Evolutionary conservation across 108 stramenopile genomes (phyloP).

Genomic region (Fistulifera pelliculosa): DNA sequence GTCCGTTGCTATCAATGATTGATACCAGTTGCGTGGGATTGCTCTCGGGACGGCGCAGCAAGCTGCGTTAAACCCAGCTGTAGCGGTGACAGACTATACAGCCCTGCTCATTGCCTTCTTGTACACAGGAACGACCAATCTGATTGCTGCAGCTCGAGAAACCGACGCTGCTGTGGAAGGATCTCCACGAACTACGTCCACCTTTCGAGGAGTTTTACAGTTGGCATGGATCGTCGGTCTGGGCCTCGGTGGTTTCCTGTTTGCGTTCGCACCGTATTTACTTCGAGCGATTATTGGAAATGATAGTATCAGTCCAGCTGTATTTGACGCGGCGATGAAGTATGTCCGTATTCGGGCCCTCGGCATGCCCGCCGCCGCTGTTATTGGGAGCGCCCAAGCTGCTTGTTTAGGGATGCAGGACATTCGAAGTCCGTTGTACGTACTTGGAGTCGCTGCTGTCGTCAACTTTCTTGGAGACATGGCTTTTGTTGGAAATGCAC

Average conservation of each 20-base stretch:
- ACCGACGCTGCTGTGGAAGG: slow-evolving; percentile 24
- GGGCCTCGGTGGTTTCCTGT: slow-evolving; percentile 39
- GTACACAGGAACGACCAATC: slow-evolving; percentile 78
- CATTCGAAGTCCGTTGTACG: slow-evolving; percentile 62
- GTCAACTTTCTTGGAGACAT: slow-evolving; percentile 74
- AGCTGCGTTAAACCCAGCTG: slow-evolving; percentile 77
- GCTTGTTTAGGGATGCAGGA: slow-evolving; percentile 78
- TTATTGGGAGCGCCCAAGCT: slow-evolving; percentile 71
- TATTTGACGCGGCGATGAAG: slow-evolving; percentile 57
- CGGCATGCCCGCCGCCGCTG: slow-evolving; percentile 75
- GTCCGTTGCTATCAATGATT: slow-evolving; percentile 70
- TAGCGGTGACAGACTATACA: slow-evolving; percentile 64
- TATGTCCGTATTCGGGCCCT: slow-evolving; percentile 79
- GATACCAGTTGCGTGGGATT: slow-evolving; percentile 74
- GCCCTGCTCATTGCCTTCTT: slow-evolving; percentile 73
- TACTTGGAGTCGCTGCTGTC: slow-evolving; percentile 64
- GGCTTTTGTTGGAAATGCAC: slow-evolving; percentile 41
- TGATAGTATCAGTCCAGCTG: slow-evolving; percentile 49
- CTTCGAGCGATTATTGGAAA: slow-evolving; percentile 67
- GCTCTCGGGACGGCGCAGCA: slow-evolving; percentile 69
- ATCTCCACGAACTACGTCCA: slow-evolving; percentile 23
- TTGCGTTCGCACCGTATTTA: slow-evolving; percentile 30
- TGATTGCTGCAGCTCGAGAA: slow-evolving; percentile 61
- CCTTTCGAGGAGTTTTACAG: slow-evolving; percentile 54
- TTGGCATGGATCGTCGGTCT: slow-evolving; percentile 57